phyloP scores from a whole-genome alignment of 192 early-diverging fungal genomes.

The Podila epigama region DNA sequence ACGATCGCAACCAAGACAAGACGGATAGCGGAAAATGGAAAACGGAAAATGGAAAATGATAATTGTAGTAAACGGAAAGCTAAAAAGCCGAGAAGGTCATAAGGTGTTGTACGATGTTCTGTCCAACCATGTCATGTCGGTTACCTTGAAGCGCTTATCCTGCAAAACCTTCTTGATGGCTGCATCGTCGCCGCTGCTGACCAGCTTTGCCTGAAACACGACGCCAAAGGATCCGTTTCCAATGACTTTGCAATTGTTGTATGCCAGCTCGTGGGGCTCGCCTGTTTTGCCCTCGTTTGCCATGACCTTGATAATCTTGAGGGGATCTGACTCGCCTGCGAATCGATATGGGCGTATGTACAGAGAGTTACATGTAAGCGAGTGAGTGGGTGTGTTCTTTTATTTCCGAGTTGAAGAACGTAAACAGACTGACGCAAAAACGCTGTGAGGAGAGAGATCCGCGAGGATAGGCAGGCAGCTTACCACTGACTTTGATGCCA shows the following conservation, averaged over 20 bases:
- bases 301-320: slow-evolving; percentile 74
- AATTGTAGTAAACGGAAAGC: too few relatives aligned
- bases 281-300: slow-evolving; percentile 90
- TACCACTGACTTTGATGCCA: slow-evolving; percentile 49
- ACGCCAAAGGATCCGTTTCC: slow-evolving; percentile 99
- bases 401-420: background rate
- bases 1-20: too few relatives aligned
- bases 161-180: slow-evolving; percentile 99
- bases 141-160: slow-evolving; percentile 98
- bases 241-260: slow-evolving; percentile 92
- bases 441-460: background rate
- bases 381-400: background rate
- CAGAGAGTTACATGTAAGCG: background rate
- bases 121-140: too few relatives aligned
- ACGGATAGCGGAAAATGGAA: too few relatives aligned
- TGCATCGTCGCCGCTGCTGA: slow-evolving; percentile 77
- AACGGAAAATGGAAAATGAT: too few relatives aligned
- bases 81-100: too few relatives aligned
- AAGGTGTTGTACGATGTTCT: too few relatives aligned
- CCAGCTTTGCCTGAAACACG: slow-evolving; percentile 92
- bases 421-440: background rate
- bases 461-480: background rate
- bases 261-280: slow-evolving; percentile 85
- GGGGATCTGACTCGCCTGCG: slow-evolving; percentile 60
- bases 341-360: background rate